Evolutionary conservation across 2,329 filamentous ascomycete species (phyloP).

Genomic region (Neofusicoccum laricinum): DNA sequence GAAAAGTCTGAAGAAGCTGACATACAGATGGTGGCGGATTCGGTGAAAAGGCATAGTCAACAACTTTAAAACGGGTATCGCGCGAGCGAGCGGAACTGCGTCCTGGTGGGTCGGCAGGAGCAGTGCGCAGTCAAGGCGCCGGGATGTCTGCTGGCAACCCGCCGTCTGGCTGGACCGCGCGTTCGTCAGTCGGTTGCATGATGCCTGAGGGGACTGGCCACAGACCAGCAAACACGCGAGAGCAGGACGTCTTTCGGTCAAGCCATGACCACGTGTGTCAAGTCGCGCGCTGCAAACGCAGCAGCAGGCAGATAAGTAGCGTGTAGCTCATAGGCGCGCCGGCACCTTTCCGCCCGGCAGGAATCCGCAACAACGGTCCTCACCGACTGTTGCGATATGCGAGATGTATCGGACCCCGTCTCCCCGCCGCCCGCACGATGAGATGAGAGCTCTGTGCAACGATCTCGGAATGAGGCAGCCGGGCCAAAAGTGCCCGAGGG

Average conservation of each 20-base stretch:
- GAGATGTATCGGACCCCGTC: background rate
- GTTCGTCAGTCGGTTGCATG: constrained; percentile 1
- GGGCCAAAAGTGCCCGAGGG: constrained; percentile 5
- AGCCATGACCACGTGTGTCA: constrained; percentile 5
- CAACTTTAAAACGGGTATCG: background rate
- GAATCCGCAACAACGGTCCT: constrained; percentile 4
- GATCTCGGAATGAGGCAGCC: background rate
- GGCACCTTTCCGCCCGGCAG: background rate
- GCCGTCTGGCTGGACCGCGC: background rate
- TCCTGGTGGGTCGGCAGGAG: background rate
- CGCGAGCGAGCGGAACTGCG: background rate
- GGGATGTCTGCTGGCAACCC: background rate
- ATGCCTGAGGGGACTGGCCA: background rate
- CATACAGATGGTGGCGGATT: background rate
- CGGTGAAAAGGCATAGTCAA: background rate
- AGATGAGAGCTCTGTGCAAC: background rate
- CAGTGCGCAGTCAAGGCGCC: background rate
- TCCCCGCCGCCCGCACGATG: background rate
- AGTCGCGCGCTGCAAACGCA: background rate
- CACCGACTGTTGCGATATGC: constrained; percentile 14
- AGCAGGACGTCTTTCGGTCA: background rate
- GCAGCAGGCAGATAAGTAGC: constrained; percentile 6
- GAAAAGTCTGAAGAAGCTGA: constrained; percentile 3
- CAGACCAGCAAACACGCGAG: background rate
- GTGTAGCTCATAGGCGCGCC: background rate